A percentile compares a stretch with the other conserved stretches of the same genome.
These are phyloP conservation scores for Capsicum chinense DNA, from an alignment of 257 asterid species.

Conservation along the genomic window DNA sequence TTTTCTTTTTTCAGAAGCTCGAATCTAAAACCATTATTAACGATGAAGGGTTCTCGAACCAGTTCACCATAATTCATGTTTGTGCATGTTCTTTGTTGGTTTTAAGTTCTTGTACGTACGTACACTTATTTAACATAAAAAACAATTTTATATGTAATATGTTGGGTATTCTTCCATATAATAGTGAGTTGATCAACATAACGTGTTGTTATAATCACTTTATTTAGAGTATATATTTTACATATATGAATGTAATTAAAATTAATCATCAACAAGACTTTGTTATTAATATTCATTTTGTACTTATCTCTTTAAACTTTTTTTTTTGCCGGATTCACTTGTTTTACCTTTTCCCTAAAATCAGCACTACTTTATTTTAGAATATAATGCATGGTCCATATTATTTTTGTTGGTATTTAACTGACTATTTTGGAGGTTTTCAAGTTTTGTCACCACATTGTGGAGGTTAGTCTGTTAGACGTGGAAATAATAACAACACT, in stretches of 20 bases:
- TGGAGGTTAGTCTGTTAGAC: slow-evolving; percentile 16
- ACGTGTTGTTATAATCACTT: not conserved
- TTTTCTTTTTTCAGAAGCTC: accelerated
- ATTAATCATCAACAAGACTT: not conserved
- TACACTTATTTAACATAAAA: no score
- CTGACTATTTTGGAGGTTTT: not conserved
- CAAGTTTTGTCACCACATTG: not conserved
- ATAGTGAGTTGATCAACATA: not conserved
- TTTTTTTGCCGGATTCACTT: not conserved
- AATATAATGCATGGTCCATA: not conserved
- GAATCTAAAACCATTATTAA: not conserved
- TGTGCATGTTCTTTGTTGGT: not conserved
- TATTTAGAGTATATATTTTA: not conserved
- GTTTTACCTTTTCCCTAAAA: not conserved
- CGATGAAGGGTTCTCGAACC: accelerated
- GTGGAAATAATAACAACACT: not conserved
- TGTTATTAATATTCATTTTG: no score
- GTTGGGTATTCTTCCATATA: not conserved
- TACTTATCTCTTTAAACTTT: not conserved
- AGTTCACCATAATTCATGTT: no score
- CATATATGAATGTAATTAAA: not conserved
- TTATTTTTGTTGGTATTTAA: slow-evolving; percentile 11
- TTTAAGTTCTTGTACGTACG: not conserved
- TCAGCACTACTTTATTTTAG: not conserved
- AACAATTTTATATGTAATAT: no score